Base-by-base conservation (phyloP, 2,329 filamentous ascomycete species). In the Chalaropsis ovoidea region DNA sequence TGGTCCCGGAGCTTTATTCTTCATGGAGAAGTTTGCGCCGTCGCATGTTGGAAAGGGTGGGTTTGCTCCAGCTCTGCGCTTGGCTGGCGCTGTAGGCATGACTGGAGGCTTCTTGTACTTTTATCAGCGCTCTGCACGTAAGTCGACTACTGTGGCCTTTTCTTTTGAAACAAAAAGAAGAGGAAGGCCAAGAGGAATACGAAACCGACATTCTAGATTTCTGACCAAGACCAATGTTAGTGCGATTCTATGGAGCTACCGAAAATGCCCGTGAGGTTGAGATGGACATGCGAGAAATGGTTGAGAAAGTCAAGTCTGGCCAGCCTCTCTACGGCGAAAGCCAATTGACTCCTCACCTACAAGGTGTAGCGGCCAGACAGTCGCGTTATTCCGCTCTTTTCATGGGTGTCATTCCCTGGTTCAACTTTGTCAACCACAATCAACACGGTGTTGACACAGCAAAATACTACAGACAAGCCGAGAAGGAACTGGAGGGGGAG, bases 231-330 rank as follows among this genome's bases (percentile, higher is more conserved):
- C 6, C 31, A 19, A 22, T 4, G 58, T 69, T 73, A 96, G 91
- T 93, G 73, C 89, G 94, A 70, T 97, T 99, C 79, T 97, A 96
- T 78, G 94, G 94, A 72, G 90, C 92, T 77, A 86, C 84, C 61
- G 94, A 99, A 77, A 99, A 99, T 78, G 79, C 86, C 65, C 86
- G 94, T 72, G 94, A 99, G 77, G 80, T 94, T 67, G 88, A 96
- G 69, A 87, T 95, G 87, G 94, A 99, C 75, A 97, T 97, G 92
- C 84, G 85, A 70, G 94, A 99, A 78, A 99, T 99, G 94, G 92
- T 96, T 45, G 84, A 86, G 75, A 95, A 93, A 78, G 92, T 97
- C 75, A 99, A 97, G 83, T 84, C 82, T 67, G 93, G 93, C 70
- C 83, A 95, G 79, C 82, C 94, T 43, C 80, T 97, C 61, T 99